Conservation (phyloP, 345 rosid genomes). For the Salix arbutifolia region DNA sequence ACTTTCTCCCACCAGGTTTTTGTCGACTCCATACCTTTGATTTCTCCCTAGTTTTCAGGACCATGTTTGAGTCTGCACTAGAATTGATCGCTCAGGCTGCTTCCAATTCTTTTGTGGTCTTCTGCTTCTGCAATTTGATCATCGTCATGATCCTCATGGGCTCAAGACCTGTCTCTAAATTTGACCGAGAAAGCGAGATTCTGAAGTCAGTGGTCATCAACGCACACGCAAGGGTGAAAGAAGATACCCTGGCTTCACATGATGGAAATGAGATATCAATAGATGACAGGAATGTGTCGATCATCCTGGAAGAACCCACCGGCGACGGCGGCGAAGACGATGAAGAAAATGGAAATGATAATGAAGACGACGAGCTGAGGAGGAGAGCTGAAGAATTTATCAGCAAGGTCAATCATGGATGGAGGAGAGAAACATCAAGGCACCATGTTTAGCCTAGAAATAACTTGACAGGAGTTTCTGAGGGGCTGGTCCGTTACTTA, state of each 20-base stretch:
- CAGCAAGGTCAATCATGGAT: conserved; percentile 44
- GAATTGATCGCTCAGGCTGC: conserved; percentile 39
- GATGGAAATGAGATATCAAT: background rate
- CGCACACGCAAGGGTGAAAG: background rate
- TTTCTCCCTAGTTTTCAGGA: background rate
- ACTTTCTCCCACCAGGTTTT: background rate
- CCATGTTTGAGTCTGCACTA: conserved; percentile 30
- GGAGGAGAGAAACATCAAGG: conserved; percentile 46
- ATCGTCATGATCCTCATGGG: conserved; percentile 35
- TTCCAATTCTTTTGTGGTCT: conserved; percentile 40
- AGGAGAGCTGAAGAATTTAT: conserved; percentile 64
- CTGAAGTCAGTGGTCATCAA: conserved; percentile 1
- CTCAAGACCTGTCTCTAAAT: conserved; percentile 24
- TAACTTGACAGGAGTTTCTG: background rate
- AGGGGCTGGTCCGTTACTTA: background rate
- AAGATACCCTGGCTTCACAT: background rate
- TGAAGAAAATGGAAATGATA: conserved; percentile 13
- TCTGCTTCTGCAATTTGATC: conserved; percentile 50
- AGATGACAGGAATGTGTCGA: background rate
- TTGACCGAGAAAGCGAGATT: conserved; percentile 7
- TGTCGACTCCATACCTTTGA: background rate
- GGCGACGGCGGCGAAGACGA: background rate
- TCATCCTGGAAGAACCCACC: background rate
- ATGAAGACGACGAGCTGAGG: conserved; percentile 37
- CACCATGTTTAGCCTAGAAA: background rate